Base-by-base conservation (phyloP, 768 basidiomycete species). In the Mycena albidolilacea region DNA sequence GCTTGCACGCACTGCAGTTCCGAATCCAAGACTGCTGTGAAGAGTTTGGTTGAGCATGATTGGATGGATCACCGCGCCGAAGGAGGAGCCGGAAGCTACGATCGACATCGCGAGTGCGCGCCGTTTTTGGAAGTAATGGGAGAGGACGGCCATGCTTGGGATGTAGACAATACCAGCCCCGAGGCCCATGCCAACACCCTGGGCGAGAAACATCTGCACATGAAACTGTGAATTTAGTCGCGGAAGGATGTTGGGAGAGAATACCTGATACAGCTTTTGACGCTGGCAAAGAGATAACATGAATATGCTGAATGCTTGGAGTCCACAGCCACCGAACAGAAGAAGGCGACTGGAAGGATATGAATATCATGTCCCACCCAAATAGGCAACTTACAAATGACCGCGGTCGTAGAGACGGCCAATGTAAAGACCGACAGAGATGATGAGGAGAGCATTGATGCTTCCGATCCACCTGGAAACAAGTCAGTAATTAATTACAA, bases 351-450 rank as follows among this genome's bases (percentile, higher is more conserved):
- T 57, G 14, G 15, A 37, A 35, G 30, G 10, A 35, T 35, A 5
- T 35, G 6, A 57, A 17, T 37, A 7, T 7, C 35, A 3, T 6
- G 30, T 23, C 8, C 30, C 55, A 37, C 3, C 4, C 3, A 57
- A 35, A 37, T 15, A 57, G 7, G 6, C 35, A 7, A 57, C 55
- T 37, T 5, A 57, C 55, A 57, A 37, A 37, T 57, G 55, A 37
- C 55, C 55, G 35, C 55, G 55, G 55, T 57, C 55, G 37, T 57
- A 57, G 12, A 57, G 35, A 37, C 35, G 55, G 6, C 55, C 55
- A 37, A 57, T 35, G 7, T 37, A 15, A 12, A 57, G 55, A 5
- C 55, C 55, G 12, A 21, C 8, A 12, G 52, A 54, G 52, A 54
- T 17, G 52, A 54, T 54, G 21, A 54, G 52, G 10, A 54, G 52